Evolutionary conservation across 129 eudicot species (phyloP).

Genomic region (carrot (Daucus carota)): DNA sequence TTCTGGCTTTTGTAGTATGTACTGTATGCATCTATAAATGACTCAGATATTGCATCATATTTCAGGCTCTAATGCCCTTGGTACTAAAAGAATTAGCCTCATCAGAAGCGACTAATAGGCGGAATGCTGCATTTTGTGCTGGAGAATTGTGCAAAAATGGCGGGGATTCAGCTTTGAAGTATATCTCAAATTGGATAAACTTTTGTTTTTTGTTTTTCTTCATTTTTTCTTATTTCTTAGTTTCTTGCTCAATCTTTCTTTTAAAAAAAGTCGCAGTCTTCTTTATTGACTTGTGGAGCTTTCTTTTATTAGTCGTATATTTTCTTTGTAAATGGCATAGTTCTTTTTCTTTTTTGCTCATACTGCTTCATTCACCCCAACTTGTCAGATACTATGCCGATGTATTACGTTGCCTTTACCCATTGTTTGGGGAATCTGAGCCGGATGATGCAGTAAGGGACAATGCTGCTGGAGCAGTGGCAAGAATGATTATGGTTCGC

Average conservation of each 20-base stretch:
- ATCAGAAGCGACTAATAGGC: conserved; percentile 75
- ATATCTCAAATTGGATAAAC: conserved; percentile 28
- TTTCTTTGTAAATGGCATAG: neutral
- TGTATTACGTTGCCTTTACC: conserved; percentile 60
- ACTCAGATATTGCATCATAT: conserved; percentile 15
- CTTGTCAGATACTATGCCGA: conserved; percentile 62
- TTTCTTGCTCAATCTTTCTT: neutral
- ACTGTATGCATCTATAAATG: neutral
- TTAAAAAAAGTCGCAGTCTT: neutral
- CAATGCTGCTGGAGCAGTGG: conserved; percentile 99
- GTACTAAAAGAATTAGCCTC: conserved; percentile 84
- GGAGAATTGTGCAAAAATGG: conserved; percentile 96
- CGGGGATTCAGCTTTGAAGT: conserved; percentile 67
- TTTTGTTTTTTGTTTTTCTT: neutral
- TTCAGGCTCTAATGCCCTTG: conserved; percentile 82
- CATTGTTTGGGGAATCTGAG: conserved; percentile 89
- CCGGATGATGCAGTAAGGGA: conserved; percentile 92
- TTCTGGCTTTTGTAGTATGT: neutral
- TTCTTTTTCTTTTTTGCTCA: neutral
- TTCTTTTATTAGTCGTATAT: neutral
- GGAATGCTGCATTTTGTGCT: conserved; percentile 95
- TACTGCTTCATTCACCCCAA: conserved; percentile 3
- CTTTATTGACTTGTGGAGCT: neutral
- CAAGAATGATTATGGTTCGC: conserved; percentile 93
- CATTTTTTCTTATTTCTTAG: neutral